These are phyloP conservation scores for Boechera divaricarpa DNA, from an alignment of 345 rosid species.

Conservation along the genomic window DNA sequence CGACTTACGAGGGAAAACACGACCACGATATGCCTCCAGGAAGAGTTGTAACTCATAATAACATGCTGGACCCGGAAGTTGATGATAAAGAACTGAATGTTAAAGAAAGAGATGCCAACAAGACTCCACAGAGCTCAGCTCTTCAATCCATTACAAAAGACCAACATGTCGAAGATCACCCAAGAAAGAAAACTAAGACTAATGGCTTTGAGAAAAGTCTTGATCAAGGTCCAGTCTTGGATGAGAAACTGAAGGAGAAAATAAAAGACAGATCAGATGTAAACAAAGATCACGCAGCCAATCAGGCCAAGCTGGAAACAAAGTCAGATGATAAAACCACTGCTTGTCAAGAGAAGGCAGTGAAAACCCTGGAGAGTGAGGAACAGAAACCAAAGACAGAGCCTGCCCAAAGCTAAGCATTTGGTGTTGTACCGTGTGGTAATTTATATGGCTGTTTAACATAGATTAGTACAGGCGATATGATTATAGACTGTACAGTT, in stretches of 20 bases:
- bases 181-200: conserved; percentile 42
- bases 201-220: conserved; percentile 36
- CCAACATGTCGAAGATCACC: conserved; percentile 41
- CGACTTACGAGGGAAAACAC: conserved; percentile 91
- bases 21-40: conserved; percentile 83
- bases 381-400: conserved; percentile 56
- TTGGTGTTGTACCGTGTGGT: conserved; percentile 16
- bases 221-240: conserved; percentile 32
- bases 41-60: conserved; percentile 69
- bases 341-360: conserved; percentile 33
- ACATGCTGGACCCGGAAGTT: conserved; percentile 36
- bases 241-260: conserved; percentile 40
- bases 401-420: conserved; percentile 62
- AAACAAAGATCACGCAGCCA: conserved; percentile 39
- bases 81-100: conserved; percentile 48
- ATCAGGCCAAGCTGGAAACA: conserved; percentile 29
- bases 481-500: conserved; percentile 46
- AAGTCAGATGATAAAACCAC: conserved; percentile 46
- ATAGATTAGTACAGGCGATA: conserved; percentile 44
- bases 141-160: conserved; percentile 26
- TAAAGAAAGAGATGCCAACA: conserved; percentile 48
- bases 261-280: conserved; percentile 41
- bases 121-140: conserved; percentile 39
- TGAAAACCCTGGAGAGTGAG: conserved; percentile 41
- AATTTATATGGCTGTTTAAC: conserved; percentile 46